phyloP scores from a whole-genome alignment of 139 green algal genomes.

The Closterium sp. region DNA sequence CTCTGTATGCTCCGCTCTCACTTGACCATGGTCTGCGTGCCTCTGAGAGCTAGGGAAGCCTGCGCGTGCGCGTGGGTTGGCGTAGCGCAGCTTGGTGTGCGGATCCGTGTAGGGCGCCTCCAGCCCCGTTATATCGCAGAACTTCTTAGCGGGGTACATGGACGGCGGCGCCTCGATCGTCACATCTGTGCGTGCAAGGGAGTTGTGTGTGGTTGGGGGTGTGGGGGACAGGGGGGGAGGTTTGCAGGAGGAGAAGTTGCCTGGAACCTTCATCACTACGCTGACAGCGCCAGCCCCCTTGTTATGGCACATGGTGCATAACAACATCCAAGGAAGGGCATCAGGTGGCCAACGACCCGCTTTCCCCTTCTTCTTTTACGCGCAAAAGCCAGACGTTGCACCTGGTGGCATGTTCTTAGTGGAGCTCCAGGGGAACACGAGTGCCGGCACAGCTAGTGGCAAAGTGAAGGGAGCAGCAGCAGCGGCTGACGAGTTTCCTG shows the following conservation, averaged over 20 bases:
- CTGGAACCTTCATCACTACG: not conserved
- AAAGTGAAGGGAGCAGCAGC: slow-evolving; percentile 62
- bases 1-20: slow-evolving; percentile 7
- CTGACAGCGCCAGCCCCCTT: slow-evolving; percentile 27
- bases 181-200: slow-evolving; percentile 42
- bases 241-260: slow-evolving; percentile 33
- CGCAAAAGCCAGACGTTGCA: slow-evolving; percentile 52
- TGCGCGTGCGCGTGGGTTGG: slow-evolving; percentile 49
- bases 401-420: slow-evolving; percentile 61
- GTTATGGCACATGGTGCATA: slow-evolving; percentile 59
- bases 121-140: slow-evolving; percentile 66
- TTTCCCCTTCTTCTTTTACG: slow-evolving; percentile 82
- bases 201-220: too few species aligned
- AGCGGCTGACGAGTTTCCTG: not conserved
- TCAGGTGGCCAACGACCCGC: slow-evolving; percentile 64
- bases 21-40: slow-evolving; percentile 31
- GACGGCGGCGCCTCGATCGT: slow-evolving; percentile 64
- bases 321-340: slow-evolving; percentile 70
- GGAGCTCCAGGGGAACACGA: slow-evolving; percentile 64
- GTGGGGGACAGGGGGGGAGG: too few species aligned
- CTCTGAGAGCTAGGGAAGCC: slow-evolving; percentile 25
- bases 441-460: slow-evolving; percentile 39
- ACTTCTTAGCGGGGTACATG: slow-evolving; percentile 65
- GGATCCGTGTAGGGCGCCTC: slow-evolving; percentile 59
- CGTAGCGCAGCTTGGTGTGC: slow-evolving; percentile 60